phyloP scores from a whole-genome alignment of 73 alveolate species.

The Symbiodinium pilosum region DNA sequence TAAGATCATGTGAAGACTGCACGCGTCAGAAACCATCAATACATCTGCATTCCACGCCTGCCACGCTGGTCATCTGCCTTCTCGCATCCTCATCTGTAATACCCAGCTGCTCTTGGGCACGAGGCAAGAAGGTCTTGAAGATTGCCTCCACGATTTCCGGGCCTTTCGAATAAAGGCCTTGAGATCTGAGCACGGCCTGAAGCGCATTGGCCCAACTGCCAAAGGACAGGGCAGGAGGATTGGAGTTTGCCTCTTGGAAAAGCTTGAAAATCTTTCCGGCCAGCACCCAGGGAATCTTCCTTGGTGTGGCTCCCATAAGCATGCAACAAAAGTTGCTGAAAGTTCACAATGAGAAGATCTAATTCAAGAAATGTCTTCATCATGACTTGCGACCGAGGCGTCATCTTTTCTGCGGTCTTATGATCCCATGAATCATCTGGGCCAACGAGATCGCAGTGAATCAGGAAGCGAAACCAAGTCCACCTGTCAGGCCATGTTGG shows the following conservation, averaged over 20 bases:
- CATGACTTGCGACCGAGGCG: background rate
- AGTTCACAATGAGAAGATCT: background rate
- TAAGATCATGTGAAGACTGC: background rate
- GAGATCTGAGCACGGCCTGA: conserved; percentile 60
- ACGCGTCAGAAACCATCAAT: background rate
- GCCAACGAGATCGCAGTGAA: conserved; percentile 46
- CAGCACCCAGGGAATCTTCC: conserved; percentile 71
- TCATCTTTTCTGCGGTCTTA: conserved; percentile 7
- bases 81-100: conserved; percentile 45
- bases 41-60: background rate
- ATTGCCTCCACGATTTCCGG: conserved; percentile 71
- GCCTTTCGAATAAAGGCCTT: conserved; percentile 39
- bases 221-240: conserved; percentile 58
- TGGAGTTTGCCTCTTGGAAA: conserved; percentile 75
- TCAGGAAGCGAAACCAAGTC: conserved; percentile 89
- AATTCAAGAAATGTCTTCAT: background rate
- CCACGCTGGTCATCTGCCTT: background rate
- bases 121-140: conserved; percentile 47
- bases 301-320: background rate
- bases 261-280: conserved; percentile 87
- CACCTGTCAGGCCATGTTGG: conserved; percentile 37
- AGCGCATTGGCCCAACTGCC: conserved; percentile 89
- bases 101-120: conserved; percentile 63
- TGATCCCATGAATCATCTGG: conserved; percentile 67
- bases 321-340: background rate